phyloP scores from a whole-genome alignment of 495 filamentous ascomycete genomes.

The Hypoxylon lenormandii region DNA sequence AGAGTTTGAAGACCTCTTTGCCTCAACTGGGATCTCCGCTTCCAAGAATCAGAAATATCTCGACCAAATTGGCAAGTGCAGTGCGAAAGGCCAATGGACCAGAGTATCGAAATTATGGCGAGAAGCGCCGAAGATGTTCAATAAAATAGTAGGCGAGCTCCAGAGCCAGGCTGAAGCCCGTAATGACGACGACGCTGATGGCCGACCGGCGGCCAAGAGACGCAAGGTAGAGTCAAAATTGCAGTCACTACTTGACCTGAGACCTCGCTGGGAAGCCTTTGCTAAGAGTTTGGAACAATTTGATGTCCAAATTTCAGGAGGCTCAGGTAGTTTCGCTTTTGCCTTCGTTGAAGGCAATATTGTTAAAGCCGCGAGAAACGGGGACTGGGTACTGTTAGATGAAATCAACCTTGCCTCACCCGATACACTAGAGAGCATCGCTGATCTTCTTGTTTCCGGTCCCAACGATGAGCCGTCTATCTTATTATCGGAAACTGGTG shows the following conservation, averaged over 20 bases:
- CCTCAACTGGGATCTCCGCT: slow-evolving; percentile 79
- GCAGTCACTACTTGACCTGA: slow-evolving; percentile 67
- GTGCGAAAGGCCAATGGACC: slow-evolving; percentile 84
- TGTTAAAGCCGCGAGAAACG: slow-evolving; percentile 89
- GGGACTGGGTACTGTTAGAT: slow-evolving; percentile 97
- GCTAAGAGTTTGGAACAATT: slow-evolving; percentile 79
- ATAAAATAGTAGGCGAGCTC: slow-evolving; percentile 71
- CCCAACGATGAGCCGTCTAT: slow-evolving; percentile 77
- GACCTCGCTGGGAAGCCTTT: slow-evolving; percentile 83
- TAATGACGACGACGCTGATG: slow-evolving; percentile 52
- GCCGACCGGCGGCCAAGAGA: slow-evolving; percentile 79
- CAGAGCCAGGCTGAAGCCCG: slow-evolving; percentile 53
- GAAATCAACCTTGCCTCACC: slow-evolving; percentile 96
- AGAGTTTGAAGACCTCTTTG: slow-evolving; percentile 89
- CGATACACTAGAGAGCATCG: slow-evolving; percentile 92
- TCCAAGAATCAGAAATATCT: slow-evolving; percentile 89
- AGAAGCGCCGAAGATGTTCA: slow-evolving; percentile 86
- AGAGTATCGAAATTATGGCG: slow-evolving; percentile 86
- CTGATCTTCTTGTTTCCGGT: slow-evolving; percentile 80
- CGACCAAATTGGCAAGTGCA: slow-evolving; percentile 78
- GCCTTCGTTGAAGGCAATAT: slow-evolving; percentile 95
- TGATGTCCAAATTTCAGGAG: slow-evolving; percentile 80
- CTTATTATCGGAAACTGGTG: slow-evolving; percentile 88
- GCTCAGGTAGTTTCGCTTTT: slow-evolving; percentile 87
- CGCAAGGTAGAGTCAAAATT: slow-evolving; percentile 81